Evolutionary conservation across 805 yeast genomes (phyloP).

Genomic region (Alloascoidea hylecoeti): DNA sequence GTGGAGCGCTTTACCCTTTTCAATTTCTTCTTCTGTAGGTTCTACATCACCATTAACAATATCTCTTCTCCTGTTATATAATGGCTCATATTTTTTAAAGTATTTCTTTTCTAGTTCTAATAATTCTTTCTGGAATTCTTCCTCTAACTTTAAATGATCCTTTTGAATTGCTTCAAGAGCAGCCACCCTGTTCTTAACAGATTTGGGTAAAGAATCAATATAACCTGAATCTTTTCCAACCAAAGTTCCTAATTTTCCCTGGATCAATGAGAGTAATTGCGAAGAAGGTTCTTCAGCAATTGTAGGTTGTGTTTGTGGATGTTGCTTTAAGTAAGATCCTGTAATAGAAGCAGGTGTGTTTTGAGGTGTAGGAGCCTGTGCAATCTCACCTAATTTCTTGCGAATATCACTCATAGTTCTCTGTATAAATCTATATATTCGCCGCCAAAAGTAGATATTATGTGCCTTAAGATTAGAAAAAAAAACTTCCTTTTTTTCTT

Average conservation of each 20-base stretch:
- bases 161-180: constrained; percentile 59
- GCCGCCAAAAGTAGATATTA: no score
- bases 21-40: constrained; percentile 53
- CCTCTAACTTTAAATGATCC: constrained; percentile 56
- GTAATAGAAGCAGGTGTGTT: constrained; percentile 74
- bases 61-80: constrained; percentile 45
- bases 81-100: constrained; percentile 44
- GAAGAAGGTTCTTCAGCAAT: constrained; percentile 55
- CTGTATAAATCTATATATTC: no score
- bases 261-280: constrained; percentile 56
- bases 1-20: constrained; percentile 48
- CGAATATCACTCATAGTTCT: constrained; percentile 12
- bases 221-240: constrained; percentile 69
- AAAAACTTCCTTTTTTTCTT: no score
- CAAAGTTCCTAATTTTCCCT: constrained; percentile 57
- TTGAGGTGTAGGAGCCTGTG: constrained; percentile 82
- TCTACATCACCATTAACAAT: constrained; percentile 46
- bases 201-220: constrained; percentile 42
- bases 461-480: no score
- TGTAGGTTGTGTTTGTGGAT: constrained; percentile 29
- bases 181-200: constrained; percentile 50
- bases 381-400: constrained; percentile 44
- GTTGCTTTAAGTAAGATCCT: constrained; percentile 41
- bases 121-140: constrained; percentile 65
- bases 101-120: constrained; percentile 58